A percentile compares a stretch with the other conserved stretches of the same genome.
phyloP scores from a whole-genome alignment of 2,329 filamentous ascomycete species.

The Sordariomycetes sp. region DNA sequence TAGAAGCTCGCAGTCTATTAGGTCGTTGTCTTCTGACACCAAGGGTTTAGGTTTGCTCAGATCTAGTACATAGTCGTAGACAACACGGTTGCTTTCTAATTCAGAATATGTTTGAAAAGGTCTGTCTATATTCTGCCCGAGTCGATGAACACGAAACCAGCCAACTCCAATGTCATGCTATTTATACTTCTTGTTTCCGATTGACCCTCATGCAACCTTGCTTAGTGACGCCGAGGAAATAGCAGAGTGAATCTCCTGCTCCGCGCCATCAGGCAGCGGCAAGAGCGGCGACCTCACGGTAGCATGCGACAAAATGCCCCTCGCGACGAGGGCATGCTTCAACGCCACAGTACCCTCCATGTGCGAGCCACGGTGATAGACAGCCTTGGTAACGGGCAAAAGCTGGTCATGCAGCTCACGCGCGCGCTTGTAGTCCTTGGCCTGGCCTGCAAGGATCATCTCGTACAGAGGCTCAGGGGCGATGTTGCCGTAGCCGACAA shows the following conservation, averaged over 20 bases:
- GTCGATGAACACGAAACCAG: too few species aligned
- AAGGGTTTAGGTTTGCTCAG: too few species aligned
- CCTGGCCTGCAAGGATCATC: conserved; percentile 40
- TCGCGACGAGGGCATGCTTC: conserved; percentile 40
- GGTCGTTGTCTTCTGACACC: too few species aligned
- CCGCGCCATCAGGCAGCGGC: conserved; percentile 30
- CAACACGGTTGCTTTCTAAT: too few species aligned
- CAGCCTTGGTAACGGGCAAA: conserved; percentile 40
- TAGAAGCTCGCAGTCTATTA: too few species aligned
- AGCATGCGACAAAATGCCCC: conserved; percentile 38
- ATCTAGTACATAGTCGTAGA: too few species aligned
- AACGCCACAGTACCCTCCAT: conserved; percentile 45
- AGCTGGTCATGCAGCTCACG: conserved; percentile 39
- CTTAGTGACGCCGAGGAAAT: conserved; percentile 18
- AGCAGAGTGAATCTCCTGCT: conserved; percentile 30
- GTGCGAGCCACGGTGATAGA: conserved; percentile 44
- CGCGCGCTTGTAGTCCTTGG: conserved; percentile 35
- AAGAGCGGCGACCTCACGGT: conserved; percentile 39
- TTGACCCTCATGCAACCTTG: conserved; percentile 8
- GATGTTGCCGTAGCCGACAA: conserved; percentile 45
- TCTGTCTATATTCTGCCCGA: too few species aligned
- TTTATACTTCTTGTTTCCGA: too few species aligned
- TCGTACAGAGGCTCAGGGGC: conserved; percentile 39
- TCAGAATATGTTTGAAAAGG: too few species aligned
- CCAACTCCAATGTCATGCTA: too few species aligned